Percentiles rank a stretch among this genome's conserved stretches.
These are phyloP conservation scores for Penicillium oxalicum DNA, from an alignment of 2,329 filamentous ascomycete species.

Conservation along the genomic window DNA sequence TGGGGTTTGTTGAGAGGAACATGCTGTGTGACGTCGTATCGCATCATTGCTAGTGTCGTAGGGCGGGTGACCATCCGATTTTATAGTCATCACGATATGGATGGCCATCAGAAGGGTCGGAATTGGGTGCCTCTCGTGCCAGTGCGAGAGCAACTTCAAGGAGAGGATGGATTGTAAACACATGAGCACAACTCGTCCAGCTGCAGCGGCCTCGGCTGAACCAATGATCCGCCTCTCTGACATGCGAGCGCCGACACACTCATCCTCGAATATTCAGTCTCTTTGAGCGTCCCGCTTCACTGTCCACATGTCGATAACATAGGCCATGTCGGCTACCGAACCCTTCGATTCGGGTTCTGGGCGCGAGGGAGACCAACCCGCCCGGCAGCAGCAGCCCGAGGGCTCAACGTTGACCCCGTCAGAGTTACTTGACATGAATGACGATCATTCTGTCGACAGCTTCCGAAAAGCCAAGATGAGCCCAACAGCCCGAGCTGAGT, in stretches of 20 bases:
- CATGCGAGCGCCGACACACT: constrained; percentile 23
- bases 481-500: constrained; percentile 4
- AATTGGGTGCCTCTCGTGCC: too few relatives aligned
- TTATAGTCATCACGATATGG: not conserved
- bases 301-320: constrained; percentile 37
- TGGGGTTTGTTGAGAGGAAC: not conserved
- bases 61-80: not conserved
- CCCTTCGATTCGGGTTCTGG: constrained; percentile 19
- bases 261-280: constrained; percentile 6
- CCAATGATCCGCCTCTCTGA: constrained; percentile 29
- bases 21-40: too few relatives aligned
- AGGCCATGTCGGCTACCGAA: constrained; percentile 34
- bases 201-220: constrained; percentile 25
- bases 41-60: too few relatives aligned
- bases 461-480: constrained; percentile 12
- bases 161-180: not conserved
- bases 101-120: too few relatives aligned
- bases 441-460: constrained; percentile 15
- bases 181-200: not conserved
- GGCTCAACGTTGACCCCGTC: constrained; percentile 18
- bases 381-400: constrained; percentile 22
- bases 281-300: constrained; percentile 6
- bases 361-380: constrained; percentile 20
- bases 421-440: constrained; percentile 15
- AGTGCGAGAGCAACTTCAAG: too few relatives aligned